Evolutionary conservation across 768 basidiomycete species (phyloP).

Genomic region (Gloeophyllum trabeum): DNA sequence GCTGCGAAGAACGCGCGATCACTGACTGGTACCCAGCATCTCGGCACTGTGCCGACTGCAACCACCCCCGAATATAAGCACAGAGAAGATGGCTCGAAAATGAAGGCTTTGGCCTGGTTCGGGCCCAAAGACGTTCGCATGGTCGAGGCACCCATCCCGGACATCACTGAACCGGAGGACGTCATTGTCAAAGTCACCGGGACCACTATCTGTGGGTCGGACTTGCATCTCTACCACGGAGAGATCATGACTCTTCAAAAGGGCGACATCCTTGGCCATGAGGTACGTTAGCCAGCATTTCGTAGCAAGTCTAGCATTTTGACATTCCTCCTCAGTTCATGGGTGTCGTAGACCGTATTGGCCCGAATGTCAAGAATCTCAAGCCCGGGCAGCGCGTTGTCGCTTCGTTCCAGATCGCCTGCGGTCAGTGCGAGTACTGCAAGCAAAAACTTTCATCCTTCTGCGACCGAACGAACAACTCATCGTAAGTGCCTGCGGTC

Average conservation of each 20-base stretch:
- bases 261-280: slow-evolving; percentile 70
- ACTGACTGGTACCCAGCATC: not conserved
- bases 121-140: slow-evolving; percentile 37
- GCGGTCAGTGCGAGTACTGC: slow-evolving; percentile 65
- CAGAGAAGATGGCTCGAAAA: slow-evolving; percentile 39
- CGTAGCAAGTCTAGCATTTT: slow-evolving; percentile 13
- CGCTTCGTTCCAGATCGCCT: slow-evolving; percentile 70
- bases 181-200: slow-evolving; percentile 70
- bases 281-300: slow-evolving; percentile 32
- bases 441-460: slow-evolving; percentile 61
- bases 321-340: slow-evolving; percentile 32
- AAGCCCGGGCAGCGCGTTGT: slow-evolving; percentile 62
- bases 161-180: slow-evolving; percentile 64
- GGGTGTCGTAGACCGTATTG: slow-evolving; percentile 58
- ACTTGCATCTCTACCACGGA: slow-evolving; percentile 55
- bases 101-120: slow-evolving; percentile 66
- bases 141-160: slow-evolving; percentile 37
- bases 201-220: slow-evolving; percentile 62
- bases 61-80: slow-evolving; percentile 25
- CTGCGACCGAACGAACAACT: slow-evolving; percentile 65
- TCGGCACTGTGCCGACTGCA: not conserved
- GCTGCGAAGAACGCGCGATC: not conserved
- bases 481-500: slow-evolving; percentile 28
- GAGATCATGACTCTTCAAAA: slow-evolving; percentile 60
- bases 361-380: slow-evolving; percentile 50